Evolutionary conservation across 1,139 yeast genomes (phyloP).

Genomic region (Lizanozyma gosingica): DNA sequence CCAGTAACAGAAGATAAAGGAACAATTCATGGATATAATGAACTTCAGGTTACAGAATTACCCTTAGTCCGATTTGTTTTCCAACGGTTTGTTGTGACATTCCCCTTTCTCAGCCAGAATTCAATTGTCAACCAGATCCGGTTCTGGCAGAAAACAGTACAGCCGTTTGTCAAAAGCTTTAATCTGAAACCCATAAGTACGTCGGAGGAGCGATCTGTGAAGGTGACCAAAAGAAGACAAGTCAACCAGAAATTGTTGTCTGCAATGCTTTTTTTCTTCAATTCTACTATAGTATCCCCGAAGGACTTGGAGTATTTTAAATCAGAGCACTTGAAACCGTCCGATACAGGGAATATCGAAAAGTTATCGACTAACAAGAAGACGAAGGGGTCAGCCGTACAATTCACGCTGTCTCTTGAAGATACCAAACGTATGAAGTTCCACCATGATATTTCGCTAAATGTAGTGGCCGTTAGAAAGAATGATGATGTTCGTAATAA

Average conservation of each 20-base stretch:
- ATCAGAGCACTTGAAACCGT: constrained; percentile 25
- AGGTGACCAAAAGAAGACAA: constrained; percentile 29
- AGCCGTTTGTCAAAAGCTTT: constrained; percentile 34
- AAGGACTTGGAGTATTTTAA: constrained; percentile 26
- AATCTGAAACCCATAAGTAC: constrained; percentile 22
- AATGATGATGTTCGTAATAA: constrained; percentile 2
- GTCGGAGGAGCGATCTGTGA: constrained; percentile 24
- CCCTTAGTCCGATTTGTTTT: constrained; percentile 32
- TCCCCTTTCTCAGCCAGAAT: constrained; percentile 35
- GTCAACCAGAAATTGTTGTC: constrained; percentile 28
- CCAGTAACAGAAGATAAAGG: constrained; percentile 4
- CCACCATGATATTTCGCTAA: constrained; percentile 18
- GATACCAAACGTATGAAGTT: constrained; percentile 16
- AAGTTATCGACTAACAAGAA: constrained; percentile 15
- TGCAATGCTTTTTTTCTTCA: constrained; percentile 30
- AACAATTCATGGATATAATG: constrained; percentile 1
- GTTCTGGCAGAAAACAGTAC: constrained; percentile 38
- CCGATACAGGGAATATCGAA: constrained; percentile 32
- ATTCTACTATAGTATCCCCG: constrained; percentile 31
- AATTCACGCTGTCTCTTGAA: constrained; percentile 6
- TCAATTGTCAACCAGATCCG: constrained; percentile 18
- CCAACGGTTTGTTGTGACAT: constrained; percentile 22
- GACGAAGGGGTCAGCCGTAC: constrained; percentile 1
- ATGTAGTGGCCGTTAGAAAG: constrained; percentile 26
- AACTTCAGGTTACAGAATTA: constrained; percentile 8